Evolutionary conservation across 768 basidiomycete genomes (phyloP).

Genomic region (Hypsizygus marmoreus): DNA sequence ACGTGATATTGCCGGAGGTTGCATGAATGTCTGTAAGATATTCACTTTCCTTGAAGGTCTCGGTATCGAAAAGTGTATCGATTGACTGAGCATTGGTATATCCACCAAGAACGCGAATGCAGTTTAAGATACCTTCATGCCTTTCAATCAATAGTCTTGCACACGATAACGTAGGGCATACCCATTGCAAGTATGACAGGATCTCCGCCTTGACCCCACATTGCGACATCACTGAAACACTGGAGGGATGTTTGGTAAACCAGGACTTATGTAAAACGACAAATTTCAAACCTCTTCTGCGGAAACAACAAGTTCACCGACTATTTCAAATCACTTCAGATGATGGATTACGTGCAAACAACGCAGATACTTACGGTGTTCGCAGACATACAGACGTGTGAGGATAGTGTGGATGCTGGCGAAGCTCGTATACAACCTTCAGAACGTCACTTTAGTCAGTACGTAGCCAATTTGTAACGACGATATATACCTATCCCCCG

Average conservation of each 20-base stretch:
- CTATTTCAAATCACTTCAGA: conserved; percentile 31
- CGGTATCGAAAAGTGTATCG: conserved; percentile 61
- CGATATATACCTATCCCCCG: conserved; percentile 69
- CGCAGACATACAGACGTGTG: conserved; percentile 59
- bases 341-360: background rate
- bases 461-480: background rate
- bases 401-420: conserved; percentile 56
- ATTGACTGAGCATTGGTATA: conserved; percentile 51
- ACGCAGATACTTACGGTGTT: conserved; percentile 49
- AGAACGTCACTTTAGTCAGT: background rate
- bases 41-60: conserved; percentile 56
- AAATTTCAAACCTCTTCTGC: conserved; percentile 58
- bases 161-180: conserved; percentile 24
- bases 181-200: conserved; percentile 55
- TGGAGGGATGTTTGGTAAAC: conserved; percentile 29
- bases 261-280: conserved; percentile 1
- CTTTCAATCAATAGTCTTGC: background rate
- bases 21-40: conserved; percentile 47
- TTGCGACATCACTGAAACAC: conserved; percentile 56
- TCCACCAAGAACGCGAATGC: conserved; percentile 65
- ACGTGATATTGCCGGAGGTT: conserved; percentile 48
- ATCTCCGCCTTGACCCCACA: conserved; percentile 59
- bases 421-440: conserved; percentile 64
- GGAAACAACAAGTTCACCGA: conserved; percentile 54
- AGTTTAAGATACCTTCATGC: conserved; percentile 54